A percentile compares a stretch with the other conserved stretches of the same genome.
Evolutionary conservation across 805 yeast genomes (phyloP).

Genomic region (Sugiyamaella mastotermitis): DNA sequence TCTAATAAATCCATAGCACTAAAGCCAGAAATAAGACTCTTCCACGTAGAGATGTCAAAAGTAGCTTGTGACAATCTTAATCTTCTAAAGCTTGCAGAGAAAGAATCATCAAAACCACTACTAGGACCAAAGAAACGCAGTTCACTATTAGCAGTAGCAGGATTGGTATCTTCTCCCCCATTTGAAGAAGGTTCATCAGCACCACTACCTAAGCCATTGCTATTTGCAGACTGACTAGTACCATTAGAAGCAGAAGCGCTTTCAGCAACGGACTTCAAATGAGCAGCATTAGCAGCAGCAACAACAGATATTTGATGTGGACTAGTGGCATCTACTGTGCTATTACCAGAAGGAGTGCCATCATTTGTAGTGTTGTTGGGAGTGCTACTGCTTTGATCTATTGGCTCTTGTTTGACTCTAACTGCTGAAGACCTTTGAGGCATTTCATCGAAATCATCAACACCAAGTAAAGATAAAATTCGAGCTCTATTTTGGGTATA

Average conservation of each 20-base stretch:
- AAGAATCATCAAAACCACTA: slow-evolving; percentile 11
- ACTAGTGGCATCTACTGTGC: no score
- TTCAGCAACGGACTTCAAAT: not conserved
- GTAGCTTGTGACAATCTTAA: slow-evolving; percentile 5
- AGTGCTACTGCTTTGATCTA: no score
- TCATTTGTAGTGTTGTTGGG: no score
- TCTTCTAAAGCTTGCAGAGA: slow-evolving; percentile 6
- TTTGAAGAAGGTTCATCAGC: no score
- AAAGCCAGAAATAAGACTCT: slow-evolving; percentile 1
- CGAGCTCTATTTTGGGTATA: slow-evolving; percentile 1
- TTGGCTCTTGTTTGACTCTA: not conserved
- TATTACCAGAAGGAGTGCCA: no score
- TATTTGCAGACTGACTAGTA: not conserved
- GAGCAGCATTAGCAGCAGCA: not conserved
- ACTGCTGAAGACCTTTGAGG: not conserved
- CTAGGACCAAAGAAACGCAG: slow-evolving; percentile 7
- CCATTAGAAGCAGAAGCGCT: not conserved
- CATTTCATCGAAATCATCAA: slow-evolving; percentile 3
- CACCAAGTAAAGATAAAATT: not conserved
- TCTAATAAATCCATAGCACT: slow-evolving; percentile 10
- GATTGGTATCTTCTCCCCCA: no score
- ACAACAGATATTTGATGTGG: not conserved
- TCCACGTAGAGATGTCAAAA: slow-evolving; percentile 5
- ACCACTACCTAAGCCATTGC: not conserved
- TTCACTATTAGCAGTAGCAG: slow-evolving; percentile 8